Evolutionary conservation across 345 rosid species (phyloP).

Genomic region (Psidium guajava): DNA sequence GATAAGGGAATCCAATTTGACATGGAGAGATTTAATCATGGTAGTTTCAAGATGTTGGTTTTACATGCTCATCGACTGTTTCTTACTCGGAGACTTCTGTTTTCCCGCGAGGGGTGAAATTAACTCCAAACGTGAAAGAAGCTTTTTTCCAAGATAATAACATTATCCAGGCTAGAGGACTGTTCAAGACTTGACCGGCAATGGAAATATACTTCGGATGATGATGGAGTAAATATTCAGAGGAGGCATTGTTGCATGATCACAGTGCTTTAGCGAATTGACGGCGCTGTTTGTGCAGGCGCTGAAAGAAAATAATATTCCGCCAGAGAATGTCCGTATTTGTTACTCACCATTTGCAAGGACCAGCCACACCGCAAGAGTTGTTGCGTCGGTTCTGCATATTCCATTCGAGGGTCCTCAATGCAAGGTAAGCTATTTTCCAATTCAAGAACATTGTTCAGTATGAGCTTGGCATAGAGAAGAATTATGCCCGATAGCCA

Average conservation of each 20-base stretch:
- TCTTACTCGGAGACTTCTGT: neutral
- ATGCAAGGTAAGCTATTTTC: conserved; percentile 38
- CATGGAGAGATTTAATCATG: neutral
- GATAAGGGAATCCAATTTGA: neutral
- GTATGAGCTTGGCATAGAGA: neutral
- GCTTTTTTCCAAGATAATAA: neutral
- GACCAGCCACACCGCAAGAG: conserved; percentile 73
- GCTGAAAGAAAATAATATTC: conserved; percentile 43
- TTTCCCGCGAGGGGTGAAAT: neutral
- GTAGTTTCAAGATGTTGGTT: neutral
- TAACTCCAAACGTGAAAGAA: neutral
- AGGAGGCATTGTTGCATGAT: neutral
- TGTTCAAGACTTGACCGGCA: neutral
- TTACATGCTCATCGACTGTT: neutral
- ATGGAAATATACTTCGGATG: neutral
- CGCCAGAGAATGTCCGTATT: conserved; percentile 54
- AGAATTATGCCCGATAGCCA: neutral
- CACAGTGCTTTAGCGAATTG: neutral
- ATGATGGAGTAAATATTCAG: neutral
- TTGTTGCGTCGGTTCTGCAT: conserved; percentile 54
- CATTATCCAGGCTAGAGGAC: neutral
- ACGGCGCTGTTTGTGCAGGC: conserved; percentile 32
- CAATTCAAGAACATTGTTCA: neutral
- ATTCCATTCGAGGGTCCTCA: conserved; percentile 68
- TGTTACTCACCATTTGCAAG: conserved; percentile 91